Evolutionary conservation across 495 filamentous ascomycete species (phyloP).

Genomic region (Xanthoparmelia taractica): DNA sequence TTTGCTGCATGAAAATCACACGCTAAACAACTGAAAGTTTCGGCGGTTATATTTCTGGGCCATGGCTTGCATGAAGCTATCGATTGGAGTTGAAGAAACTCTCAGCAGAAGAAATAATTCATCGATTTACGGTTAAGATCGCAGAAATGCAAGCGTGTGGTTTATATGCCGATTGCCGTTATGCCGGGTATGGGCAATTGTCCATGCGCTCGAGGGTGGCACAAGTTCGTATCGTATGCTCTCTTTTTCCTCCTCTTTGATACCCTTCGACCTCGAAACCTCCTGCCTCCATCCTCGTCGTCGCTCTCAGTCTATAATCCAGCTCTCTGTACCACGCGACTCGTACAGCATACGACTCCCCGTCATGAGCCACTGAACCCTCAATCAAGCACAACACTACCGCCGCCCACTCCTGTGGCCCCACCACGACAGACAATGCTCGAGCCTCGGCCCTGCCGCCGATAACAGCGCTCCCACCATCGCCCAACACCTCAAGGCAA

Average conservation of each 20-base stretch:
- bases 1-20: slow-evolving; percentile 20
- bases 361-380: neutral
- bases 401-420: neutral
- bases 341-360: neutral
- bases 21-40: neutral
- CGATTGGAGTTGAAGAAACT: neutral
- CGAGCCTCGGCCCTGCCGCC: slow-evolving; percentile 17
- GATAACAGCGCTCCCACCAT: neutral
- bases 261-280: neutral
- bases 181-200: neutral
- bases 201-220: neutral
- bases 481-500: slow-evolving; percentile 35
- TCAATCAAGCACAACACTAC: neutral
- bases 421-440: slow-evolving; percentile 13
- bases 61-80: slow-evolving; percentile 10
- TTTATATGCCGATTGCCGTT: neutral
- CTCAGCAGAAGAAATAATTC: neutral
- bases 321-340: neutral
- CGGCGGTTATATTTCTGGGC: slow-evolving; percentile 10
- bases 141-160: neutral
- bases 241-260: neutral
- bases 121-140: slow-evolving; percentile 2
- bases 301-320: neutral
- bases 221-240: neutral
- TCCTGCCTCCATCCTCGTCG: neutral